Conservation (phyloP, 306 rosid species). For the Hylodesmum podocarpum region DNA sequence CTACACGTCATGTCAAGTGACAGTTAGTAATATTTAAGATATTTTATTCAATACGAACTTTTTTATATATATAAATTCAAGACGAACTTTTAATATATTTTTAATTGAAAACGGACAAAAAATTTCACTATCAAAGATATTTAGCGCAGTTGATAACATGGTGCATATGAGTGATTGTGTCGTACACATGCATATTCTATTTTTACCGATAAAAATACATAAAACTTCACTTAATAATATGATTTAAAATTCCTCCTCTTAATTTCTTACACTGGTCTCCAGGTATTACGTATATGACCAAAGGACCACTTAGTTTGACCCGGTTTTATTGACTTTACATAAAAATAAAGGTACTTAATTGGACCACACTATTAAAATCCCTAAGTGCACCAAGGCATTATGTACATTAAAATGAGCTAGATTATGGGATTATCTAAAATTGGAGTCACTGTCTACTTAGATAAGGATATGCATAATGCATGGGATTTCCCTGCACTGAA, state of each 20-base stretch:
- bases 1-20: not conserved
- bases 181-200: too few relatives aligned
- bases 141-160: too few relatives aligned
- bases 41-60: not conserved
- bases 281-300: constrained; percentile 30
- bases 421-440: constrained; percentile 34
- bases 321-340: constrained; percentile 11
- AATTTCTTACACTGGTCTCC: not conserved
- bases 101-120: too few relatives aligned
- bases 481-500: constrained; percentile 40
- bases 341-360: not conserved
- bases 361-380: constrained; percentile 37
- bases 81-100: too few relatives aligned
- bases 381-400: not conserved
- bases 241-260: not conserved
- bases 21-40: not conserved
- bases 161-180: too few relatives aligned
- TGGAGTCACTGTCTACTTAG: constrained; percentile 26
- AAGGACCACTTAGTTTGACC: constrained; percentile 40
- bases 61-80: too few relatives aligned
- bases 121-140: too few relatives aligned
- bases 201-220: not conserved
- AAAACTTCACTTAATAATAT: not conserved
- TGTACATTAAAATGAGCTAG: not conserved
- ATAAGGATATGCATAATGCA: constrained; percentile 57